Percentiles rank a stretch among this genome's conserved stretches.
Conservation (phyloP, 2,329 filamentous ascomycete species). For the Colletotrichum agaves region DNA sequence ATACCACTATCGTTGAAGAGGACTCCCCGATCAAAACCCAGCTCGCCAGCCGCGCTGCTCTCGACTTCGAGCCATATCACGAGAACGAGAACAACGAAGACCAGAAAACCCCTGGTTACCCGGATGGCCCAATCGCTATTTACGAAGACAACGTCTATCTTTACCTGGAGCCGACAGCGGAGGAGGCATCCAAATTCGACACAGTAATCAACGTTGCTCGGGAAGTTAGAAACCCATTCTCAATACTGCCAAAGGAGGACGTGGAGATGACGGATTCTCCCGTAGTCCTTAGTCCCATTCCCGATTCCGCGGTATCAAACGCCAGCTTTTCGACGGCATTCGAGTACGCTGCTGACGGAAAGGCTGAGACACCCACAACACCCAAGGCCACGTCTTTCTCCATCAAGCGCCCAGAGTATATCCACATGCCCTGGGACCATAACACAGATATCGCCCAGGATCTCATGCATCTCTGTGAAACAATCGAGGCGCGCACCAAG, state of each 20-base stretch:
- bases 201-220: slow-evolving; percentile 87
- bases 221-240: slow-evolving; percentile 83
- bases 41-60: slow-evolving; percentile 67
- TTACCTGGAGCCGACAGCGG: slow-evolving; percentile 81
- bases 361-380: slow-evolving; percentile 63
- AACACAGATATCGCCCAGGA: slow-evolving; percentile 87
- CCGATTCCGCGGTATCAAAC: slow-evolving; percentile 67
- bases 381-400: slow-evolving; percentile 61
- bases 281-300: slow-evolving; percentile 56
- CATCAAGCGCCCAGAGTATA: slow-evolving; percentile 77
- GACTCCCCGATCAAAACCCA: slow-evolving; percentile 70
- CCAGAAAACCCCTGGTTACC: slow-evolving; percentile 84
- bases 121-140: slow-evolving; percentile 83
- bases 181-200: slow-evolving; percentile 81
- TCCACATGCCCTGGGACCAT: slow-evolving; percentile 89
- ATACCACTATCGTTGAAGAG: slow-evolving; percentile 63
- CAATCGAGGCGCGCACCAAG: slow-evolving; percentile 77
- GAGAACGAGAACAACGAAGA: slow-evolving; percentile 81
- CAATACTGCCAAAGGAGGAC: slow-evolving; percentile 46
- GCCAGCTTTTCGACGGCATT: slow-evolving; percentile 71
- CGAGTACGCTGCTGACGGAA: slow-evolving; percentile 59
- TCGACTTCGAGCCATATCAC: slow-evolving; percentile 69
- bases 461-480: slow-evolving; percentile 78
- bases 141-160: slow-evolving; percentile 82
- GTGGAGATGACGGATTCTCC: slow-evolving; percentile 45